Base-by-base conservation (phyloP, 1,284 basidiomycete genomes). In the Rhodotorula sp. region DNA sequence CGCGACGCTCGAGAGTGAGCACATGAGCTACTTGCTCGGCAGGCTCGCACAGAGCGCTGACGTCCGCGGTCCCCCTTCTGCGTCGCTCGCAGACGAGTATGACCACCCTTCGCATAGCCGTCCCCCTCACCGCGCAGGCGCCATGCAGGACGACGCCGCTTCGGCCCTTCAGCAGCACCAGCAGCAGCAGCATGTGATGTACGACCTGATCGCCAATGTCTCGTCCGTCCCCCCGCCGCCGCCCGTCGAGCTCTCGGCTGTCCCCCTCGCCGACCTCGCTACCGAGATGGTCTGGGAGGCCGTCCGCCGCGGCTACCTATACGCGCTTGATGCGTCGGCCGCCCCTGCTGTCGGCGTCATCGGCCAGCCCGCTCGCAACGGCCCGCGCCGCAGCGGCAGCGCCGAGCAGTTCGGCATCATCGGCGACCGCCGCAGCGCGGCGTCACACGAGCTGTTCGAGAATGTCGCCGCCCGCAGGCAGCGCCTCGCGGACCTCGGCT, bases 221-320 rank as follows among this genome's bases (percentile, higher is more conserved):
- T 77, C 77, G 58, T 55, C 70, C 32, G 77, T 79, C 25, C 78
- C 78, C 39, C 77, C 78, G 27, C 78, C 76, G 39, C 78, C 77
- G 37, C 54, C 78, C 50, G 64, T 79, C 67, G 77, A 78, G 64
- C 74, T 70, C 60, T 76, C 74, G 48, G 78, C 77, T 27, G 73
- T 78, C 61, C 78, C 77, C 10, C 67, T 79, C 53, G 76, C 78
- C 54, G 76, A 73, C 48, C 66, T 79, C 54, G 78, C 77, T 48
- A 71, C 74, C 50, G 77, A 79, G 61, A 71, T 78, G 67, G 73
- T 78, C 15, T 79, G 78, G 78, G 78, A 79, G 34, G 70, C 72
- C 5, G 72, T 69, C 68, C 67, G 72, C 2, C 66, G 66, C 41
- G 78, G 77, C 64, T 73, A 67, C 67, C 63, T 65, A 13, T 59